phyloP scores from a whole-genome alignment of 495 filamentous ascomycete genomes.

The Neurospora tetraspora region DNA sequence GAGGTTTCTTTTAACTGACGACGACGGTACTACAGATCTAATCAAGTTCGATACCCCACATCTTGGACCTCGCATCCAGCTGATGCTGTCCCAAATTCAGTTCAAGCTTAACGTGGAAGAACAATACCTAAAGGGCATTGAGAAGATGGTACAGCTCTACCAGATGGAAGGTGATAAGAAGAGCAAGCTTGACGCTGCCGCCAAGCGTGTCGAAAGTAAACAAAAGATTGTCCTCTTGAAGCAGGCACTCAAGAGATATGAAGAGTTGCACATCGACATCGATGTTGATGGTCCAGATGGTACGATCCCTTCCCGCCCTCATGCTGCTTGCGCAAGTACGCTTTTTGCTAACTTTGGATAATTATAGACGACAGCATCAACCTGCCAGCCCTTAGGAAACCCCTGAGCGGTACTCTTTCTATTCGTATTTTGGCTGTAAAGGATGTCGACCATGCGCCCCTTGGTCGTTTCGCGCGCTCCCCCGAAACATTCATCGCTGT shows the following conservation, averaged over 20 bases:
- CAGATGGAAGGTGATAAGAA: slow-evolving; percentile 97
- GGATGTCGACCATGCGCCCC: slow-evolving; percentile 90
- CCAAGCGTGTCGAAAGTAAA: slow-evolving; percentile 80
- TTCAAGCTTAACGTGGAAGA: slow-evolving; percentile 99
- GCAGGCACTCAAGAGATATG: slow-evolving; percentile 91
- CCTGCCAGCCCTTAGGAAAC: slow-evolving; percentile 86
- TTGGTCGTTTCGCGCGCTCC: slow-evolving; percentile 73
- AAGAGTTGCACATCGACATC: slow-evolving; percentile 94
- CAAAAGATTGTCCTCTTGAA: slow-evolving; percentile 96
- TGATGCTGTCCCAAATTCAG: slow-evolving; percentile 97
- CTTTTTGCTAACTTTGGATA: slow-evolving; percentile 4
- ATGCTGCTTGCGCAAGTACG: background rate
- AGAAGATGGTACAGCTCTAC: slow-evolving; percentile 98
- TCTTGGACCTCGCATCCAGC: slow-evolving; percentile 93
- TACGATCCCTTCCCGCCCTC: slow-evolving; percentile 29
- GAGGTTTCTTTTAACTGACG: background rate
- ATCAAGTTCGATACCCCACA: slow-evolving; percentile 98
- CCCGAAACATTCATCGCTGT: slow-evolving; percentile 92
- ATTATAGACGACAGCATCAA: slow-evolving; percentile 86
- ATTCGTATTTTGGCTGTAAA: slow-evolving; percentile 80
- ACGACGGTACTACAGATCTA: slow-evolving; percentile 51
- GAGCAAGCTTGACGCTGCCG: slow-evolving; percentile 85
- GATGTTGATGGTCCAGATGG: slow-evolving; percentile 81
- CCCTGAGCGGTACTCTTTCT: slow-evolving; percentile 77
- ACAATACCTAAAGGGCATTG: slow-evolving; percentile 97